Evolutionary conservation across 768 basidiomycete genomes (phyloP).

Genomic region (Zangia roseola): DNA sequence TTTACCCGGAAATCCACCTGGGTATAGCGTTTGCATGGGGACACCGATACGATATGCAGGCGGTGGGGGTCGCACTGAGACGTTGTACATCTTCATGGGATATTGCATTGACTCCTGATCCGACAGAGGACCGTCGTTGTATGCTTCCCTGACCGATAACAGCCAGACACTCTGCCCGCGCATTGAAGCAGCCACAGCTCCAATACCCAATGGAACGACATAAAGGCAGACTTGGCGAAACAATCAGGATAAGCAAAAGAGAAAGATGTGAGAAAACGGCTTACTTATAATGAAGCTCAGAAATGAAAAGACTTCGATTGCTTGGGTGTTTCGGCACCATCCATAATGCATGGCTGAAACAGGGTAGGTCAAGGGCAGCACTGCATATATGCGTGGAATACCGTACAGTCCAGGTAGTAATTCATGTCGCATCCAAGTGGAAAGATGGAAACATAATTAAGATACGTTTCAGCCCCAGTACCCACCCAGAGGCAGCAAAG

Average conservation of each 20-base stretch:
- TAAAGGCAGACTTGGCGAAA: slow-evolving; percentile 34
- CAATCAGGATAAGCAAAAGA: neutral
- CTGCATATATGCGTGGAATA: neutral
- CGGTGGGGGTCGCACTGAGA: slow-evolving; percentile 7
- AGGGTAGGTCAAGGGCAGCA: neutral
- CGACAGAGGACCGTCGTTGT: slow-evolving; percentile 12
- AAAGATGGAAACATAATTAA: neutral
- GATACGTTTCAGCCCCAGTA: slow-evolving; percentile 29
- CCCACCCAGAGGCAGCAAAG: slow-evolving; percentile 43
- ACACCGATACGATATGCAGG: neutral
- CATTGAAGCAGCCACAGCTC: slow-evolving; percentile 25
- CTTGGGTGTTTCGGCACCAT: slow-evolving; percentile 32
- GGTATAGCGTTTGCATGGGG: no score
- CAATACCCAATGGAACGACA: slow-evolving; percentile 19
- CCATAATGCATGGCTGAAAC: slow-evolving; percentile 8
- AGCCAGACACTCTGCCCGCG: slow-evolving; percentile 35
- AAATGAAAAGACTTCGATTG: slow-evolving; percentile 36
- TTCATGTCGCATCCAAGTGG: slow-evolving; percentile 6
- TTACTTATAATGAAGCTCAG: slow-evolving; percentile 36
- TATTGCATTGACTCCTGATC: slow-evolving; percentile 4
- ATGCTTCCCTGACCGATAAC: slow-evolving; percentile 32
- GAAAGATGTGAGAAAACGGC: slow-evolving; percentile 2
- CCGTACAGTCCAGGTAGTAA: slow-evolving; percentile 4
- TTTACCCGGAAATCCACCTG: no score
- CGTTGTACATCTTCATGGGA: slow-evolving; percentile 17